Evolutionary conservation across 176 grass and related monocot genomes (phyloP), one percentile per base, ranked within the genome.

Genomic region (Oryza meridionalis): DNA sequence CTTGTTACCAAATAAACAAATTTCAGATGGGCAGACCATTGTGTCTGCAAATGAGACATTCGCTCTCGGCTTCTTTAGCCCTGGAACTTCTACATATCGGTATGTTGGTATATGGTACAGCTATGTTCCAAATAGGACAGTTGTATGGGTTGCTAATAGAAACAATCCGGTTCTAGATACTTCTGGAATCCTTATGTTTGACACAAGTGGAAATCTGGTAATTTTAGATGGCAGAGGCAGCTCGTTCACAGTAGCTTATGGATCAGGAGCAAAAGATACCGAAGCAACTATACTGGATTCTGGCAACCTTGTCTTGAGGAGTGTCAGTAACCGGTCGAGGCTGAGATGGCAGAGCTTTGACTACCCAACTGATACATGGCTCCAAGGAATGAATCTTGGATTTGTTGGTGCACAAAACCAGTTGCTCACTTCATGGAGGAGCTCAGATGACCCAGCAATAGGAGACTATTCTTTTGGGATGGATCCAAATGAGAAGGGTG

Each of bases 121-220:
- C 50, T 0, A 55, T 55, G 50, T 55, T 55, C 50, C 82, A 25
- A 24, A 14, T 7, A 67, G 9, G 29, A 84, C 31, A 33, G 46
- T 14, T 76, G 82, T 90, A 7, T 95, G 93, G 94, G 77, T 97
- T 61, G 91, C 84, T 67, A 97, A 91, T 65, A 86, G 91, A 78
- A 80, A 81, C 3, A 38, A 43, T 62, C 84, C 89, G 5, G 5
- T 96, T 35, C 6, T 66, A 12, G 94, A 84, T 78, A 72, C 15
- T 9, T 83, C 32, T 1, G 91, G 91, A 5, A 24, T 77, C 42
- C 83, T 96, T 72, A 84, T 7, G 66, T 79, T 96, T 64, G 82
- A 93, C 31, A 59, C 38, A 29, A 65, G 15, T 26, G 87, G 88
- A 7, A 85, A 87, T 74, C 77, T 96, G 38, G 50, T 83, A 35